phyloP scores from a whole-genome alignment of 495 filamentous ascomycete species.

The Hypoxylon fuscum region DNA sequence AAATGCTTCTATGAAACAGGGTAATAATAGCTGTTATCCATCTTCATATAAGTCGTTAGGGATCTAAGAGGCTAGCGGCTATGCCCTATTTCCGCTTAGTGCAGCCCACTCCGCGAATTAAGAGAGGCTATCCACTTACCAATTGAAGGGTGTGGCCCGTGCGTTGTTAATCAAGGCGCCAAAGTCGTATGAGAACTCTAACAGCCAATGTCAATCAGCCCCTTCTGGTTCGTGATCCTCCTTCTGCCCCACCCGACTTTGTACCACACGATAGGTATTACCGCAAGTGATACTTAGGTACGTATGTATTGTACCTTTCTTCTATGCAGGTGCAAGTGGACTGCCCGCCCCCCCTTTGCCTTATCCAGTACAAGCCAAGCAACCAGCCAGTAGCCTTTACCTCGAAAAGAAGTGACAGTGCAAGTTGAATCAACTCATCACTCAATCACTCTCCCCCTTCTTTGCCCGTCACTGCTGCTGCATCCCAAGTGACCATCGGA shows the following conservation, averaged over 20 bases:
- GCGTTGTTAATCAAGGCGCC: constrained; percentile 36
- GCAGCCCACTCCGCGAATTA: constrained; percentile 27
- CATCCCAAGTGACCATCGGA: constrained; percentile 18
- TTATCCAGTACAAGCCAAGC: background rate
- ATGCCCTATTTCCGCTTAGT: constrained; percentile 19
- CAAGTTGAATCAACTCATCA: constrained; percentile 14
- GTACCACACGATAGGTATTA: background rate
- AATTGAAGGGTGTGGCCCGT: constrained; percentile 29
- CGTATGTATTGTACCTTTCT: background rate
- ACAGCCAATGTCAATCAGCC: constrained; percentile 32
- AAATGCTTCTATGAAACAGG: no score
- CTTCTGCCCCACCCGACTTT: constrained; percentile 13
- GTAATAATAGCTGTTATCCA: background rate
- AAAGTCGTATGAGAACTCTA: constrained; percentile 37
- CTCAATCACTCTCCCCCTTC: constrained; percentile 25
- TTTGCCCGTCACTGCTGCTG: constrained; percentile 29
- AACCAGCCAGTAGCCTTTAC: constrained; percentile 27
- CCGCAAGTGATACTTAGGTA: constrained; percentile 10
- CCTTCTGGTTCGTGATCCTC: constrained; percentile 10
- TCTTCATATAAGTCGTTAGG: background rate
- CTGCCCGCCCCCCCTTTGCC: constrained; percentile 27
- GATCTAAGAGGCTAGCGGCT: constrained; percentile 13
- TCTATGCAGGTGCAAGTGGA: background rate
- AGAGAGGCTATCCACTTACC: constrained; percentile 15
- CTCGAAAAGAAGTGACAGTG: constrained; percentile 20